Percentiles rank a stretch among this genome's conserved stretches.
Evolutionary conservation across 257 asterid genomes (phyloP).

Genomic region (Orobanche coerulescens): DNA sequence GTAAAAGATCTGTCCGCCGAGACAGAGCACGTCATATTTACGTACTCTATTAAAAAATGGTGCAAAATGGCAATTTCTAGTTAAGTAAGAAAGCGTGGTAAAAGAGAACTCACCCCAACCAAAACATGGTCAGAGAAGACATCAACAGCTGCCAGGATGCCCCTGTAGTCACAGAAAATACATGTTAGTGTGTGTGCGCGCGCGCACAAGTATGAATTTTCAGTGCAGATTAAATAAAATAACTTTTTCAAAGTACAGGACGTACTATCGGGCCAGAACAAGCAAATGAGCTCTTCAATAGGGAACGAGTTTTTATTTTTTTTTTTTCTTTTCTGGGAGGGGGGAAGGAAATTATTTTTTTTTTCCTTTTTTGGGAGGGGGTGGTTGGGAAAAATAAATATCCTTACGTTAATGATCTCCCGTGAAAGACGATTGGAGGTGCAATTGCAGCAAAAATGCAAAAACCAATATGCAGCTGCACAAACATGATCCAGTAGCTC

Average conservation of each 20-base stretch:
- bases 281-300: background rate
- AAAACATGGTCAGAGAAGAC: constrained; percentile 74
- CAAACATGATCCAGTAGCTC: constrained; percentile 17
- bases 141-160: constrained; percentile 93
- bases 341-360: background rate
- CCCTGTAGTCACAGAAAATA: constrained; percentile 42
- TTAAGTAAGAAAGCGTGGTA: too few species aligned
- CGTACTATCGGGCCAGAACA: background rate
- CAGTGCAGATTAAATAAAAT: background rate
- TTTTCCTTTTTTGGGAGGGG: background rate
- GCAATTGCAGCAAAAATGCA: constrained; percentile 98
- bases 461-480: constrained; percentile 89
- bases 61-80: too few species aligned
- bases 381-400: background rate
- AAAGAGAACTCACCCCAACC: constrained; percentile 75
- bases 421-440: constrained; percentile 87
- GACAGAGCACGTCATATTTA: constrained; percentile 4
- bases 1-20: constrained; percentile 73
- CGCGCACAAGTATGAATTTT: too few species aligned
- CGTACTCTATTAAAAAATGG: background rate
- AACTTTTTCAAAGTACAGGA: background rate
- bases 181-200: too few species aligned
- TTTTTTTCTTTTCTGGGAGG: background rate
- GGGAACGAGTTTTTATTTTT: too few species aligned
- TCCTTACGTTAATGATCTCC: constrained; percentile 81